Percentiles rank a stretch among this genome's conserved stretches.
These are phyloP conservation scores for Eutrema japonicum DNA, from an alignment of 345 rosid genomes.

Conservation along the genomic window DNA sequence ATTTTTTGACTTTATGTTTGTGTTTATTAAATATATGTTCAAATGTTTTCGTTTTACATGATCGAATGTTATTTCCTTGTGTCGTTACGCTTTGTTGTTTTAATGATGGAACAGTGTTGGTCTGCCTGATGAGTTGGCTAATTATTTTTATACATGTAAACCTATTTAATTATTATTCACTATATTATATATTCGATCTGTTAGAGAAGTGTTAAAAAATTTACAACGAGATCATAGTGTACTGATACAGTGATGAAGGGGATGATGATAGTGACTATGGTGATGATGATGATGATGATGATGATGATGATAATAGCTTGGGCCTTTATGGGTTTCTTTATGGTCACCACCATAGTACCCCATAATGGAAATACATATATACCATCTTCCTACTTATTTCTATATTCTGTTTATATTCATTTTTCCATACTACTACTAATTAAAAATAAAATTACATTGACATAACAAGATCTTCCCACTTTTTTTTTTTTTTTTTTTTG, in stretches of 20 bases:
- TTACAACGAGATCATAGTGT: slow-evolving; percentile 26
- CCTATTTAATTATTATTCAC: not conserved
- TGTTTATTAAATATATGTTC: slow-evolving; percentile 49
- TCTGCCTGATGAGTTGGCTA: slow-evolving; percentile 54
- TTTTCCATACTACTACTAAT: not conserved
- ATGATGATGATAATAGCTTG: slow-evolving; percentile 30
- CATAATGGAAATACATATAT: slow-evolving; percentile 9
- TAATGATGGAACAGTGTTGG: slow-evolving; percentile 58
- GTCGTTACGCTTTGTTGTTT: slow-evolving; percentile 24
- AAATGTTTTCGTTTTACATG: slow-evolving; percentile 61
- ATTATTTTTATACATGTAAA: not conserved
- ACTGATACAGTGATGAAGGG: slow-evolving; percentile 29
- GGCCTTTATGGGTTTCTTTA: slow-evolving; percentile 34
- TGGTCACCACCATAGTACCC: slow-evolving; percentile 29
- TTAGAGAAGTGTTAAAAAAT: not conserved
- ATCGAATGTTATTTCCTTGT: slow-evolving; percentile 22
- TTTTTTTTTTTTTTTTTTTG: no score
- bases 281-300: slow-evolving; percentile 13
- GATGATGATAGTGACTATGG: slow-evolving; percentile 20
- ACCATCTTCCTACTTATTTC: not conserved
- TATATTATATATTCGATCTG: not conserved
- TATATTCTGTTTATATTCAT: not conserved
- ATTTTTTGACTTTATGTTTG: slow-evolving; percentile 46
- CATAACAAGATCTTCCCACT: not conserved
- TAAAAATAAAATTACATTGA: not conserved